These are phyloP conservation scores for Bassia scoparia DNA, from an alignment of 148 eudicot species.

Conservation along the genomic window DNA sequence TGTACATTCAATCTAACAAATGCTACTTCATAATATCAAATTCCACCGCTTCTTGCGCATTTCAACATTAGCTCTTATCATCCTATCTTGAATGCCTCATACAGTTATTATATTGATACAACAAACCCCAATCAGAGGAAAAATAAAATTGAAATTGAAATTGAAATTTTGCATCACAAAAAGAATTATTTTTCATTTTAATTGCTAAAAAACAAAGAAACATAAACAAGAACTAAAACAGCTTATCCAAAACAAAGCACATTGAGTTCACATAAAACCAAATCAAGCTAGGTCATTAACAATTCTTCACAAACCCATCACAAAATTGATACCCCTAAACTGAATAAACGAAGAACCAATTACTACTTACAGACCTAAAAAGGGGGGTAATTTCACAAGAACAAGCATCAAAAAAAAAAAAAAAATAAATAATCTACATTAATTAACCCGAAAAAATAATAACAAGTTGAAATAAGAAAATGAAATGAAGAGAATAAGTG, in stretches of 20 bases:
- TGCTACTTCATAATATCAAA: neutral
- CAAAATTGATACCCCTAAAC: too few species aligned
- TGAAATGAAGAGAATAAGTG: neutral
- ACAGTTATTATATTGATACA: neutral
- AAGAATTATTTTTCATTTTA: neutral
- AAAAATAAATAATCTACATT: too few species aligned
- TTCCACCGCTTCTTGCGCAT: neutral
- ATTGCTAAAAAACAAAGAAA: too few species aligned
- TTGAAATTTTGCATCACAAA: neutral
- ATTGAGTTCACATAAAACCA: too few species aligned
- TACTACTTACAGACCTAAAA: neutral
- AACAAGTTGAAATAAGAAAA: neutral
- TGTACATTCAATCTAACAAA: neutral
- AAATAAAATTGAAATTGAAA: too few species aligned
- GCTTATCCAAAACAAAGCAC: too few species aligned
- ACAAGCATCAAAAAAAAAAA: neutral
- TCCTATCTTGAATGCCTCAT: too few species aligned
- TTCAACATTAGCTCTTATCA: neutral
- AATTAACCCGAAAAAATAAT: neutral
- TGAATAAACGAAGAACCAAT: neutral
- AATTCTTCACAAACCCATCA: too few species aligned
- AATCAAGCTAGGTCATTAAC: too few species aligned
- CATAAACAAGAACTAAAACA: too few species aligned
- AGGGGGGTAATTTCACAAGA: neutral
- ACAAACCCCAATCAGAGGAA: neutral